Base-by-base conservation (phyloP, 2,329 filamentous ascomycete genomes). In the Ophiobolus disseminans region DNA sequence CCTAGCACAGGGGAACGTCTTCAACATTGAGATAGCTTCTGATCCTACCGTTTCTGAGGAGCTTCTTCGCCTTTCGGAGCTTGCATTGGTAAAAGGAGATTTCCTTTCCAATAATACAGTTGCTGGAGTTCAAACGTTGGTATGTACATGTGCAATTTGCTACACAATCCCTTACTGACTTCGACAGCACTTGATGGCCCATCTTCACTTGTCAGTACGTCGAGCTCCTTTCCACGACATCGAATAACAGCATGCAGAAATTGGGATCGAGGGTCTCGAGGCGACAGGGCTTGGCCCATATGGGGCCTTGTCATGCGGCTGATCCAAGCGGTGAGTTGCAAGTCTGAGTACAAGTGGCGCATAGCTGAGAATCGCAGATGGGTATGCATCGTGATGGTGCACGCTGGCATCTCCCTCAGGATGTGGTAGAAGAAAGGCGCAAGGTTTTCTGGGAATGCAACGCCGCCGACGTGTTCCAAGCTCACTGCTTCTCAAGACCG, bases 401-500 rank as follows among this genome's bases (percentile, higher is more conserved):
- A 2, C 42, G 42, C 16, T 45, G 42, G 42, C 37, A 45, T 14
- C 25, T 45, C 13, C 42, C 42, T 11, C 34, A 45, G 17, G 42
- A 45, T 31, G 42, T 45, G 3, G 32, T 45, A 2, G 42, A 45
- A 31, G 42, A 45, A 26, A 38, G 42, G 21, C 32, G 42, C 22
- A 45, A 45, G 17, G 42, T 45, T 4, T 45, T 45, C 16, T 45
- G 42, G 42, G 42, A 45, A 39, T 45, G 42, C 25, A 45, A 45
- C 28, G 42, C 42, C 8, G 42, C 42, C 10, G 42, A 45, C 10
- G 28, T 45, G 6, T 45, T 45, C n/a, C 42, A 45, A 14, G 42
- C 42, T 2, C 42, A 45, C 36, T 45, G 42, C 25, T 45, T 45
- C 26, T 45, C 42, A 14, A 38, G 42, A 31, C 42, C 42, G 42